Base-by-base conservation (phyloP, 2,329 filamentous ascomycete genomes). In the Aspergillus costaricaensis region DNA sequence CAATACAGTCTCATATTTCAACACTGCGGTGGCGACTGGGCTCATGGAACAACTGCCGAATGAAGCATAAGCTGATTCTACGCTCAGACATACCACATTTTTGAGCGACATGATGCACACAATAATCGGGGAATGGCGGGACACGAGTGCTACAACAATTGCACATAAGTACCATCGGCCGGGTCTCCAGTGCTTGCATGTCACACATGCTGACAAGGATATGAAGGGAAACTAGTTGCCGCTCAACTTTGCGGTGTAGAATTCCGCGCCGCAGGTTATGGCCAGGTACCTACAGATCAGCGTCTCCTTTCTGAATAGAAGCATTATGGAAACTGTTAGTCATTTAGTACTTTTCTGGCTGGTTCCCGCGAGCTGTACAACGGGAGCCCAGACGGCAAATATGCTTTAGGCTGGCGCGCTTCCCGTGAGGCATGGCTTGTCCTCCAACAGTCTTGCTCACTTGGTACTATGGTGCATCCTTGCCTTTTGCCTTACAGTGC, bases 161-260 rank as follows among this genome's bases (percentile, higher is more conserved):
- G 39, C 41, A 32, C 23, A 27, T 43, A 55, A 30, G 53, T 55
- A 44, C 53, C 36, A 19, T 55, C n/a, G 43, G 6, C 53, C 27
- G 39, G n/a, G 19, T 38, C 25, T 41, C 59, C 38, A 19, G 43
- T 36, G 58, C 39, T 19, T 43, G 30, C 32, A 47, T 57, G 49
- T 61, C 48, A 48, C 32, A 61, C 53, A 47, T 48, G 17, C 38
- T 19, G 62, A 44, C 59, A 53, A 30, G 49, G 47, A 54, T 58
- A 39, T n/a, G 48, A 55, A 55, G 25, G 48, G 14, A 43, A n/a
- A 27, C 8, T 38, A 19, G 21, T 52, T 44, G 25, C 48, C 41
- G 12, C 21, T 25, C 44, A 32, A 62, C 36, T 48, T 60, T 64
- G 62, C 56, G 59, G 62, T 64, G 62, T 60, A 49, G 41, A 17